phyloP scores from a whole-genome alignment of 108 stramenopile species.

The Skeletonema costatum region DNA sequence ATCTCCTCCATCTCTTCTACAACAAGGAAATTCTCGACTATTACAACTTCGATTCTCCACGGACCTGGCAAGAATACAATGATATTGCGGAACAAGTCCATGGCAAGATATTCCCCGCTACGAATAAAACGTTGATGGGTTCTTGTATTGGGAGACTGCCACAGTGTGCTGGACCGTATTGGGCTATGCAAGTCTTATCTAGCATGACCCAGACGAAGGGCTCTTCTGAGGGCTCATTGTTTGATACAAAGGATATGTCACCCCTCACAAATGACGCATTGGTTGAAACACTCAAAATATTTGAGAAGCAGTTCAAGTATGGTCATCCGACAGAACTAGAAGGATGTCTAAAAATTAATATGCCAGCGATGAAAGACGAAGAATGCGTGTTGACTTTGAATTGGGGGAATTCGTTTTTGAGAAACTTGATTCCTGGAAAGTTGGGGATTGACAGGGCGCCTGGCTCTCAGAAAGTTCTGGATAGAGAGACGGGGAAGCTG shows the following conservation, averaged over 20 bases:
- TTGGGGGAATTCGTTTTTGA: slow-evolving; percentile 43
- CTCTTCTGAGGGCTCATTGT: slow-evolving; percentile 42
- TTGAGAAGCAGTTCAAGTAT: slow-evolving; percentile 26
- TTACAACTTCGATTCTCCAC: slow-evolving; percentile 35
- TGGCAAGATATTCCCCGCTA: slow-evolving; percentile 21
- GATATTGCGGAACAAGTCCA: slow-evolving; percentile 34
- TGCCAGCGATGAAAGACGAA: slow-evolving; percentile 22
- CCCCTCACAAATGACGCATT: slow-evolving; percentile 50
- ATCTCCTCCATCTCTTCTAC: slow-evolving; percentile 43
- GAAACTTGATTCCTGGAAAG: slow-evolving; percentile 16
- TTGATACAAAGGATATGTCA: slow-evolving; percentile 36
- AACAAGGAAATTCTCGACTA: slow-evolving; percentile 50
- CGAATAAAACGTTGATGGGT: not conserved
- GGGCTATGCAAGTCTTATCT: slow-evolving; percentile 40
- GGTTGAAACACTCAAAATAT: slow-evolving; percentile 46
- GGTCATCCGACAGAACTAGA: slow-evolving; percentile 18
- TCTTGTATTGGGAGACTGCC: slow-evolving; percentile 3
- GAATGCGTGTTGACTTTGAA: slow-evolving; percentile 52
- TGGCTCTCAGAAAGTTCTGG: slow-evolving; percentile 25
- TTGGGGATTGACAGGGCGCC: slow-evolving; percentile 40
- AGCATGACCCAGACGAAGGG: slow-evolving; percentile 53
- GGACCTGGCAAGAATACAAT: slow-evolving; percentile 62
- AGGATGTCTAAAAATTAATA: not conserved
- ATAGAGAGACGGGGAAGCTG: slow-evolving; percentile 33
- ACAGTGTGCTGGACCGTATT: slow-evolving; percentile 20